Conservation (phyloP, 768 basidiomycete species). For the Xanthoconium stramineum region DNA sequence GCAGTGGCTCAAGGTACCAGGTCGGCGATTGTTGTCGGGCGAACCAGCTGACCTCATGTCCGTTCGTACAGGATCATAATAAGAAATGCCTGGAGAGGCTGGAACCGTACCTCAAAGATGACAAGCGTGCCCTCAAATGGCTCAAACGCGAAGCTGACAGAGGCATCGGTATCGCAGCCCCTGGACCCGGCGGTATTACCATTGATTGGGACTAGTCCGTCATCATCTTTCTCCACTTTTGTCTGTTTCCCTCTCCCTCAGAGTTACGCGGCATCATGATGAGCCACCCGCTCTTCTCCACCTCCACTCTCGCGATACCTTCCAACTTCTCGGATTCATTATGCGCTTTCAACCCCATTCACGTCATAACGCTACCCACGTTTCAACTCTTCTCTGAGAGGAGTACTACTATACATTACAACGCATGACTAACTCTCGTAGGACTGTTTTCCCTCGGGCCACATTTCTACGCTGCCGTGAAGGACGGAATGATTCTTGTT, state of each 20-base stretch:
- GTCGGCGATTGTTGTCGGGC: constrained; percentile 16
- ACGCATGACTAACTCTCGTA: constrained; percentile 24
- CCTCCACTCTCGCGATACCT: constrained; percentile 25
- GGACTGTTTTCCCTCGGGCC: constrained; percentile 15
- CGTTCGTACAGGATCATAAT: constrained; percentile 69
- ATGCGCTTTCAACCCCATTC: constrained; percentile 5
- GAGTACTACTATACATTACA: constrained; percentile 25
- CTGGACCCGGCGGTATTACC: constrained; percentile 64
- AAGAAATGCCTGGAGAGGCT: constrained; percentile 64
- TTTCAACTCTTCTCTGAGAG: constrained; percentile 3
- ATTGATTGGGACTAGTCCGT: constrained; percentile 71
- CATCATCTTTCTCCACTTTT: background rate
- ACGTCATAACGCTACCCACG: constrained; percentile 8
- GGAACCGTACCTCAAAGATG: constrained; percentile 64
- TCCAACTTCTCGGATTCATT: background rate
- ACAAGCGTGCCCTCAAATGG: constrained; percentile 80
- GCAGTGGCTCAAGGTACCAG: constrained; percentile 71
- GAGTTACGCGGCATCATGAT: background rate
- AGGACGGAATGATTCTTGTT: constrained; percentile 20
- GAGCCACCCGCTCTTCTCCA: background rate
- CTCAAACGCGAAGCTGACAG: constrained; percentile 73
- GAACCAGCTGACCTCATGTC: constrained; percentile 3
- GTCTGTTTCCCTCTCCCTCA: background rate
- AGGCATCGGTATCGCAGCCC: constrained; percentile 64
- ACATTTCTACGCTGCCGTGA: constrained; percentile 12